These are phyloP conservation scores for Hygrophoropsis aurantiaca DNA, from an alignment of 768 basidiomycete genomes.

Conservation along the genomic window DNA sequence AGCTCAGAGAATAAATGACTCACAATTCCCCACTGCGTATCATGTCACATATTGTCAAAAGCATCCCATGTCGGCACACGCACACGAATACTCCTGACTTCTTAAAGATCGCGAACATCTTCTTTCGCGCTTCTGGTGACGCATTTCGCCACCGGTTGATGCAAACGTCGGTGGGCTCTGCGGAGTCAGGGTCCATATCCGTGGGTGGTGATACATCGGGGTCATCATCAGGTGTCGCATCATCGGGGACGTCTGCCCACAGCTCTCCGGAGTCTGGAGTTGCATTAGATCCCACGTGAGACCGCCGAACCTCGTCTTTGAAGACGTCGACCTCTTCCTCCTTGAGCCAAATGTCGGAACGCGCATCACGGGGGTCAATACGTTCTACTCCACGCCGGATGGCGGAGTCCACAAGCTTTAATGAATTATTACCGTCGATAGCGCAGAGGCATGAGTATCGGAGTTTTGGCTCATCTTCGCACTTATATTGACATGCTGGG, in stretches of 20 bases:
- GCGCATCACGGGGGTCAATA: neutral
- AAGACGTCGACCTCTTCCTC: neutral
- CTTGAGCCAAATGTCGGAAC: neutral
- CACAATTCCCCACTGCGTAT: neutral
- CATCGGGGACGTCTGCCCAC: too few relatives aligned
- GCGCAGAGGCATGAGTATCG: neutral
- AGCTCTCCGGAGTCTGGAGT: too few relatives aligned
- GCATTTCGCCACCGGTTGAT: neutral
- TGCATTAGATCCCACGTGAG: too few relatives aligned
- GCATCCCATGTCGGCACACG: too few relatives aligned
- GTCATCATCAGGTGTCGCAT: too few relatives aligned
- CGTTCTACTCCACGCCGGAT: neutral
- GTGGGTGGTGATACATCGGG: too few relatives aligned
- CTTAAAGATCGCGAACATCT: neutral
- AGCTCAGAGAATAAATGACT: too few relatives aligned
- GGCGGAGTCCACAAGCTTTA: neutral
- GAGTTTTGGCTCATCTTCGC: neutral
- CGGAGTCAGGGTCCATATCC: too few relatives aligned
- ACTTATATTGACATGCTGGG: neutral
- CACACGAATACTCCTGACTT: neutral
- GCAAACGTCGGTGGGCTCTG: too few relatives aligned
- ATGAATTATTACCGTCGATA: neutral
- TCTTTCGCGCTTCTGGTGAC: neutral
- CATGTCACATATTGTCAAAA: neutral
- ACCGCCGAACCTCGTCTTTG: neutral